Evolutionary conservation across 257 asterid species (phyloP), one percentile per base, ranked within the genome.

Genomic region (Coffea eugenioides): DNA sequence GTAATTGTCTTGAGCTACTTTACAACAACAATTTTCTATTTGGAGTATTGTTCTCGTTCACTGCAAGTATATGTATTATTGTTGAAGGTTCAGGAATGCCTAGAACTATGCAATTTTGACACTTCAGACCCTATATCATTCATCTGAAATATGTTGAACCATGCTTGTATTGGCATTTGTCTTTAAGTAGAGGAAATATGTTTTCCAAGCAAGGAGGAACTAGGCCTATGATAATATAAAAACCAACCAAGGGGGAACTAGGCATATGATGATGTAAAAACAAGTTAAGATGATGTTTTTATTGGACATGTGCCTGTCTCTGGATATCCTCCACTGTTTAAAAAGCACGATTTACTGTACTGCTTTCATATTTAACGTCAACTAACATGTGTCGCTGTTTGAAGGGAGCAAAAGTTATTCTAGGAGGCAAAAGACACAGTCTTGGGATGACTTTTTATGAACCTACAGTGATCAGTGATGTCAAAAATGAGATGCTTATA

Each of bases 371-470:
- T 3, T 51, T 69, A 27, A 16, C 13, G 27, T 14, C 36, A 62
- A 84, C 52, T 70, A 56, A 23, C 73, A 68, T 54, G 45, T 41
- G 25, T 82, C 85, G 82, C 11, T 88, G 77, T 74, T 82, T 83
- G 71, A 80, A 94, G 97, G 99, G 99, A 80, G 99, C 98, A 86
- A 96, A 89, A 85, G 89, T 96, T 77, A 87, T 92, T 31, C 73
- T 77, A 79, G 98, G 99, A 6, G 99, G 99, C 73, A 94, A 94
- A 87, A 91, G 90, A 70, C 99, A 95, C 85, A 81, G 89, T 84
- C 97, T 94, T 71, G 99, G 99, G 82, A 85, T 81, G 97, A 90
- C 92, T 61, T 96, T 92, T 86, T 96, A 89, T 80, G 97, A 96
- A 88, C 98, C 99, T 76, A 96, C 99, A 0, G 97, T 96, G 82